phyloP scores from a whole-genome alignment of 352 stramenopile species.

The Pythium oligandrum region DNA sequence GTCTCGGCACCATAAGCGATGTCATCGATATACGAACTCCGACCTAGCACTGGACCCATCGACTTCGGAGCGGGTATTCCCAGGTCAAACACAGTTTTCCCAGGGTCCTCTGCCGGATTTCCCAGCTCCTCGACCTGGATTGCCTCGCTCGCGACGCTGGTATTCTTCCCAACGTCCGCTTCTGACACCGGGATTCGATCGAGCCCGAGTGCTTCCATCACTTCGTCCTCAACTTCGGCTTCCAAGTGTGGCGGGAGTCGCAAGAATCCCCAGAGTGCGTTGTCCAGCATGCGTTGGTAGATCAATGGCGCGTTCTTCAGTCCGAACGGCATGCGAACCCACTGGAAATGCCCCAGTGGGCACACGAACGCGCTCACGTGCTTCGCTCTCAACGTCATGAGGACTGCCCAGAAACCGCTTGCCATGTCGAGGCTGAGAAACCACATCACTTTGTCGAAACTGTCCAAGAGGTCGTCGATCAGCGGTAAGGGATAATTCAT shows the following conservation, averaged over 20 bases:
- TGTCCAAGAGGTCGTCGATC: slow-evolving; percentile 22
- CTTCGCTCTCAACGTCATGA: slow-evolving; percentile 14
- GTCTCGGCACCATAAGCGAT: slow-evolving; percentile 8
- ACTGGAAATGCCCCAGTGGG: slow-evolving; percentile 17
- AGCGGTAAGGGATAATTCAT: slow-evolving; percentile 16
- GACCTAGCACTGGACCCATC: slow-evolving; percentile 1
- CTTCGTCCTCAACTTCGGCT: not conserved
- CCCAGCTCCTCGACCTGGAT: not conserved
- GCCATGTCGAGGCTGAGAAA: slow-evolving; percentile 14
- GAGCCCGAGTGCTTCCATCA: not conserved
- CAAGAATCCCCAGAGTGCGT: slow-evolving; percentile 8
- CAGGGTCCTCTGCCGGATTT: too few species aligned
- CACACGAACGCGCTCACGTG: slow-evolving; percentile 16
- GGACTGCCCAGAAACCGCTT: slow-evolving; percentile 15
- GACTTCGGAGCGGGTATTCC: not conserved
- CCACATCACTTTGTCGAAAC: slow-evolving; percentile 15
- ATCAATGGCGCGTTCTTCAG: slow-evolving; percentile 19
- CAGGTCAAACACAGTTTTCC: not conserved
- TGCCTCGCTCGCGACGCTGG: not conserved
- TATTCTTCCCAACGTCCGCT: not conserved
- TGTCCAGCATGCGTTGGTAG: slow-evolving; percentile 17
- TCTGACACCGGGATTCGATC: not conserved
- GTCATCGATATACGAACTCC: slow-evolving; percentile 25
- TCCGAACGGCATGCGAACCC: slow-evolving; percentile 14
- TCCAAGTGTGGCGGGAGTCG: not conserved